Conservation (phyloP, 148 eudicot species). For the Pharnaceum exiguum region DNA sequence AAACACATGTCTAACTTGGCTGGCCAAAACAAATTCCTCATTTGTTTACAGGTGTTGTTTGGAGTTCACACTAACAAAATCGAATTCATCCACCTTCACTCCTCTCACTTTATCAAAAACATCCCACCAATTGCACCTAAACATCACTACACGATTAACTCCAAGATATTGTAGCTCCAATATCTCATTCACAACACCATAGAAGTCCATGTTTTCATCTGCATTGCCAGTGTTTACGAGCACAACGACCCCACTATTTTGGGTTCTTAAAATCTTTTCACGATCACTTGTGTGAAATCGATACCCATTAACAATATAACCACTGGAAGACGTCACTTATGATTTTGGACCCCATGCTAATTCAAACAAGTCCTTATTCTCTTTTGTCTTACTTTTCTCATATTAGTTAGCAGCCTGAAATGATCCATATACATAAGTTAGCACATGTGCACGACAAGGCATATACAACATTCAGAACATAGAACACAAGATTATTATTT, state of each 20-base stretch:
- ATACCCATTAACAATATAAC: slow-evolving; percentile 8
- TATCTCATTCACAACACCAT: neutral
- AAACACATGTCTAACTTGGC: slow-evolving; percentile 7
- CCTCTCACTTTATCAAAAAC: neutral
- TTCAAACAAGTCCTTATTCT: neutral
- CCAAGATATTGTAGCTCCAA: neutral
- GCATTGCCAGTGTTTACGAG: neutral
- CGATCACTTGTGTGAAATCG: neutral
- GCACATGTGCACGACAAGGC: too few species aligned
- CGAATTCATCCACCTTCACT: neutral
- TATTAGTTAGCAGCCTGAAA: neutral
- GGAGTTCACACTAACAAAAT: neutral
- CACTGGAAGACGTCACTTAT: neutral
- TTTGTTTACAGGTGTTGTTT: neutral
- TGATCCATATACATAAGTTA: too few species aligned
- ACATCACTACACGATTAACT: neutral
- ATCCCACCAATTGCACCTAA: slow-evolving; percentile 1
- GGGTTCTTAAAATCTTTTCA: neutral
- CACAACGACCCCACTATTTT: slow-evolving; percentile 7
- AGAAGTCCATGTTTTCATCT: neutral
- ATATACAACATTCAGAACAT: too few species aligned
- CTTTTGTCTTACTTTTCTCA: neutral
- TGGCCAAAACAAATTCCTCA: slow-evolving; percentile 1
- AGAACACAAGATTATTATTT: too few species aligned
- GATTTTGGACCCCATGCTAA: neutral